A percentile compares a stretch with the other conserved stretches of the same genome.
These are phyloP conservation scores for Hyaloscypha bicolor DNA, from an alignment of 495 filamentous ascomycete genomes.

Conservation along the genomic window DNA sequence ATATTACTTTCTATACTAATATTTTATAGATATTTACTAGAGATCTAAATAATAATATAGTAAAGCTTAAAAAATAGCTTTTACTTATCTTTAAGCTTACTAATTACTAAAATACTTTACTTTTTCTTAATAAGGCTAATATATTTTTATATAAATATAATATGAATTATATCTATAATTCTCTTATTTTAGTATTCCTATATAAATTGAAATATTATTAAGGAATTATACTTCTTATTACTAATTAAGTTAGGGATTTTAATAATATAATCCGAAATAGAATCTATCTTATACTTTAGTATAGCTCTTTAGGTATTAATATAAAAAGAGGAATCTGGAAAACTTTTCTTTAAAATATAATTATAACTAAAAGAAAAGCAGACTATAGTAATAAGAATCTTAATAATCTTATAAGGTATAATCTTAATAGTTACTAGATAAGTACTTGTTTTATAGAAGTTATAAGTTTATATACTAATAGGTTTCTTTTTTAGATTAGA, in stretches of 20 bases:
- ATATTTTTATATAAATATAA: conserved; percentile 40
- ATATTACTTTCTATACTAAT: conserved; percentile 5
- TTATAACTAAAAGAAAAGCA: conserved; percentile 23
- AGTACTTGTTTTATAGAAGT: neutral
- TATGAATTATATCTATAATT: conserved; percentile 34
- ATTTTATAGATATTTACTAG: conserved; percentile 22
- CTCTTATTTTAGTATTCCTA: conserved; percentile 24
- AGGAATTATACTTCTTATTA: conserved; percentile 24
- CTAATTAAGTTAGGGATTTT: conserved; percentile 21
- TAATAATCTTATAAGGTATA: neutral
- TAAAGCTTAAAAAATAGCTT: conserved; percentile 42
- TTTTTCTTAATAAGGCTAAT: conserved; percentile 45
- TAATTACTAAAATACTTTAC: conserved; percentile 42
- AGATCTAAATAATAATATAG: conserved; percentile 22
- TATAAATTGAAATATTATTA: conserved; percentile 23
- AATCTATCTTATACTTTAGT: conserved; percentile 18
- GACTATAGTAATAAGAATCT: neutral
- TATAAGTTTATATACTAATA: no score
- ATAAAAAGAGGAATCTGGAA: conserved; percentile 14
- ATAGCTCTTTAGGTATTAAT: neutral
- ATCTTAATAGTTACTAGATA: neutral
- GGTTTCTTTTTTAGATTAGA: neutral
- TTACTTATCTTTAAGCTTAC: conserved; percentile 43
- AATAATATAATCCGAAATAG: conserved; percentile 15
- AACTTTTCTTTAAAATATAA: conserved; percentile 14